Conservation (phyloP, 164 flowering plant genomes). For the Vitis cinerea region DNA sequence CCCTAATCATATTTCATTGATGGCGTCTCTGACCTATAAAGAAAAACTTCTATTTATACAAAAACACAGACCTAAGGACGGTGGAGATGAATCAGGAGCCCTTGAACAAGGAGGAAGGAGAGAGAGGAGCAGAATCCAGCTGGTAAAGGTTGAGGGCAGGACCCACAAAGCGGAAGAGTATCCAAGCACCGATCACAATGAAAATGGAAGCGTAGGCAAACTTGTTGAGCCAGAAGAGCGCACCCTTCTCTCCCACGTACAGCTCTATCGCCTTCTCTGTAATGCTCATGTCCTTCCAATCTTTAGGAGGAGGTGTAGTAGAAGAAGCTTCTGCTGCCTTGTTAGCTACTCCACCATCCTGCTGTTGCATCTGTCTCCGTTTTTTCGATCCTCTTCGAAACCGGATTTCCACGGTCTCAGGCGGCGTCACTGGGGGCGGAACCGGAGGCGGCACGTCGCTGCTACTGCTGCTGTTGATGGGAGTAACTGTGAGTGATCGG, state of each 20-base stretch:
- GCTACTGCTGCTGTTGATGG: constrained; percentile 18
- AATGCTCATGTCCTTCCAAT: constrained; percentile 80
- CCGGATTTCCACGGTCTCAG: constrained; percentile 32
- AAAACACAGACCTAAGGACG: too few species aligned
- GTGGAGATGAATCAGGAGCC: constrained; percentile 18
- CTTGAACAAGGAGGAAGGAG: constrained; percentile 54
- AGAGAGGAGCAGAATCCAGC: constrained; percentile 61
- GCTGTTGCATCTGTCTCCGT: constrained; percentile 15
- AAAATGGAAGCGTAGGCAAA: constrained; percentile 90
- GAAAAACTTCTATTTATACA: too few species aligned
- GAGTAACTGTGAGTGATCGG: background rate
- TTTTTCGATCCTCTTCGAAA: constrained; percentile 47
- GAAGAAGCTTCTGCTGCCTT: constrained; percentile 7
- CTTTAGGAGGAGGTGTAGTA: constrained; percentile 29
- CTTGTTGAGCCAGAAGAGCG: constrained; percentile 90
- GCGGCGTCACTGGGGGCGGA: constrained; percentile 18
- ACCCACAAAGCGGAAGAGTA: constrained; percentile 75
- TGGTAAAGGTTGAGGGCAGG: constrained; percentile 83
- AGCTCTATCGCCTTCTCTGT: constrained; percentile 71
- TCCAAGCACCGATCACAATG: constrained; percentile 81
- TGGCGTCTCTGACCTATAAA: too few species aligned
- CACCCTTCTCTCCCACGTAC: constrained; percentile 80
- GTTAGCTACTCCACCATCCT: constrained; percentile 6
- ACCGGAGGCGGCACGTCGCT: constrained; percentile 16
- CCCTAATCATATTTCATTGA: too few species aligned